phyloP scores from a whole-genome alignment of 2,329 filamentous ascomycete genomes.

The Colletotrichum sp. region DNA sequence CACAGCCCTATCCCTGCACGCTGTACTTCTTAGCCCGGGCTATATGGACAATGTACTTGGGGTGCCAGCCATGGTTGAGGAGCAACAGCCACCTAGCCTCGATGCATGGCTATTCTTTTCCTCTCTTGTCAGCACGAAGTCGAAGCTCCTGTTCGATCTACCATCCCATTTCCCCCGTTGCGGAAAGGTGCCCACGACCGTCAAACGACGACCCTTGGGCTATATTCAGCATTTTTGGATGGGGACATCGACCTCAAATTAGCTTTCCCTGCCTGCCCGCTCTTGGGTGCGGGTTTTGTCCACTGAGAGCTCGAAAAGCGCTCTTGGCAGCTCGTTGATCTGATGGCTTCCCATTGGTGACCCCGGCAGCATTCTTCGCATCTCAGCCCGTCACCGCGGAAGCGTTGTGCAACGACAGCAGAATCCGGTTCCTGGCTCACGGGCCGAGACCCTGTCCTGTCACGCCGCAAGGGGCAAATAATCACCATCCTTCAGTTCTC shows the following conservation, averaged over 20 bases:
- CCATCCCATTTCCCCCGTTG: background rate
- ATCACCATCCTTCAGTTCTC: background rate
- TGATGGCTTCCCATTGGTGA: background rate
- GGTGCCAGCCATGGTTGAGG: background rate
- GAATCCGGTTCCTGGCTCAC: constrained; percentile 4
- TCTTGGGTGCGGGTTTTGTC: constrained; percentile 5
- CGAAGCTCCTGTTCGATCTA: background rate
- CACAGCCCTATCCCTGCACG: constrained; percentile 18
- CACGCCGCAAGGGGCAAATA: background rate
- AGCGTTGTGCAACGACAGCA: constrained; percentile 1
- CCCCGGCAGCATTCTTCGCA: constrained; percentile 4
- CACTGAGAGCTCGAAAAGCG: background rate
- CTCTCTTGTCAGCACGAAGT: constrained; percentile 8
- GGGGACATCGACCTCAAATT: constrained; percentile 5
- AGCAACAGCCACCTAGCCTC: constrained; percentile 1
- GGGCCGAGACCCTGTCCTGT: background rate
- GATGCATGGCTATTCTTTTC: constrained; percentile 14
- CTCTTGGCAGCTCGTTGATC: constrained; percentile 5
- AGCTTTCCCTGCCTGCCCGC: background rate
- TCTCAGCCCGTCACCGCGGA: constrained; percentile 5
- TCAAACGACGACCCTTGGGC: background rate
- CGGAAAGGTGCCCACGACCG: background rate
- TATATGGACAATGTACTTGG: background rate
- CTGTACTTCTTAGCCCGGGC: background rate
- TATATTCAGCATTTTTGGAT: constrained; percentile 19